These are phyloP conservation scores for Plasmodium adleri DNA, from an alignment of 169 alveolate genomes.

Conservation along the genomic window DNA sequence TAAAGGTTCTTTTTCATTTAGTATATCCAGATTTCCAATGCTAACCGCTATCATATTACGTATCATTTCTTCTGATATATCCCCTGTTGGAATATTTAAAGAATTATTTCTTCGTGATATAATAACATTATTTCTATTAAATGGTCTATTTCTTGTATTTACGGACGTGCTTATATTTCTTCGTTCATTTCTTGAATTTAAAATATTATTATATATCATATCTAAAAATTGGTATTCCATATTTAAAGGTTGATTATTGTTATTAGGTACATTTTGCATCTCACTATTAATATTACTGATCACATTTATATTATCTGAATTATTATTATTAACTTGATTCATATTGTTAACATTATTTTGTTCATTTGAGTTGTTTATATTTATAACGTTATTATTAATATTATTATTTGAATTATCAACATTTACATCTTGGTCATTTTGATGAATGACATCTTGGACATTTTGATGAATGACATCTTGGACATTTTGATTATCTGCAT, in stretches of 20 bases:
- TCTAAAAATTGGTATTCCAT: constrained; percentile 19
- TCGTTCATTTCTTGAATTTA: constrained; percentile 11
- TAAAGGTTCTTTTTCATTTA: too few relatives aligned
- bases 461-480: too few relatives aligned
- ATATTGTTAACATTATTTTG: constrained; percentile 3
- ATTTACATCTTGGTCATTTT: not conserved
- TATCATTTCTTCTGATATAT: too few relatives aligned
- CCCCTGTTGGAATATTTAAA: too few relatives aligned
- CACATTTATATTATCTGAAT: not conserved
- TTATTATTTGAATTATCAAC: not conserved
- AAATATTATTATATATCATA: constrained; percentile 38
- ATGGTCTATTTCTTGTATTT: not conserved
- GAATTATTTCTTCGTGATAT: too few relatives aligned
- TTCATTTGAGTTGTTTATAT: not conserved
- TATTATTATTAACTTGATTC: not conserved
- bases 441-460: too few relatives aligned
- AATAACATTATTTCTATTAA: constrained; percentile 9
- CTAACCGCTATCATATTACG: too few relatives aligned
- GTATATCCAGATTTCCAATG: too few relatives aligned
- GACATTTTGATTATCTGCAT: too few relatives aligned
- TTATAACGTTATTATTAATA: not conserved
- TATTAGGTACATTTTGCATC: not conserved
- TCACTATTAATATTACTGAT: not conserved
- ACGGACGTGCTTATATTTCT: constrained; percentile 11
- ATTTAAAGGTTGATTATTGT: not conserved